Base-by-base conservation (phyloP, 495 filamentous ascomycete species). In the Xylaria nigripes region DNA sequence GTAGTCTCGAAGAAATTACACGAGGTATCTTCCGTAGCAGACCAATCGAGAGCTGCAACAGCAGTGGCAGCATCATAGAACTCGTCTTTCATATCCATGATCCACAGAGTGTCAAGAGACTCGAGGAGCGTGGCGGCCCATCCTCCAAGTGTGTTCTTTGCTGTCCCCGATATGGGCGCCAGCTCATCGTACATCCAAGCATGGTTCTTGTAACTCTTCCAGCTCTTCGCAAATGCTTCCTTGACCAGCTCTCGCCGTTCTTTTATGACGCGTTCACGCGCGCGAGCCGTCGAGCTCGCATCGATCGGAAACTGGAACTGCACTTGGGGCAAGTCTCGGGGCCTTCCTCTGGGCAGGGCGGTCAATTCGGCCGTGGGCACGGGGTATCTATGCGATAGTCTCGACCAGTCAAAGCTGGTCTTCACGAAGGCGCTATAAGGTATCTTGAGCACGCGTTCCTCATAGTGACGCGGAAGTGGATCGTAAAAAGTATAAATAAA, bases 81-180 rank as follows among this genome's bases (percentile, higher is more conserved):
- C 34, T 92, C 88, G 13, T 85, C 72, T 64, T 82, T 77, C 59
- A 91, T 57, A 22, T 74, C 86, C 88, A 92, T 90, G 45, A 94
- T 89, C 85, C 85, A 93, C 3, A 94, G 68, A 0, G 86, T 86
- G 64, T 94, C 89, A 45, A 94, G 72, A 6, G 81, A 65, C 68
- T 94, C 89, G 4, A 94, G 84, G 54, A 94, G 63, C 0, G 89
- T 92, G 6, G 87, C 89, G 12, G 80, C 86, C 89, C 87, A 93
- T 16, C 84, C 85, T 58, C 81, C 85, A 63, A 92, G 93, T 0
- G 86, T 80, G 61, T 89, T 69, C 1, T 71, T 72, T 21, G 65
- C 74, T 9, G 60, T 61, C 9, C 78, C 81, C 21, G 70, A 76
- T 7, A 84, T 62, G 2, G 89, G 88, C 8, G 72, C 68, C 12